Percentiles rank a stretch among this genome's conserved stretches.
Conservation (phyloP, 1,284 basidiomycete genomes). For the Sporisorium reilianum region DNA sequence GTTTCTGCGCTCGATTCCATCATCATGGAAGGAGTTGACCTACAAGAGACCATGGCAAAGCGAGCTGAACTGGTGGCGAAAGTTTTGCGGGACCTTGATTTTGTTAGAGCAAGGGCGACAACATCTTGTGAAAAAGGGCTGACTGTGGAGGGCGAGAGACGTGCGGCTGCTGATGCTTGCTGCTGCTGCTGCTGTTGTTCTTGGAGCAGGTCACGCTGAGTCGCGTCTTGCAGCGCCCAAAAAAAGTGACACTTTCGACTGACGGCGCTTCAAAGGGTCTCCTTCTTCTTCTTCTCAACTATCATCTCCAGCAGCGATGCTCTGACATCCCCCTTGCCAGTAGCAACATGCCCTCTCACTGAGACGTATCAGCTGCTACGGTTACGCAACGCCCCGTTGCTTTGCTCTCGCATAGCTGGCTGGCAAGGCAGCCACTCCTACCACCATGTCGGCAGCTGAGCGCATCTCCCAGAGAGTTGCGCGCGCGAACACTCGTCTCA, state of each 20-base stretch:
- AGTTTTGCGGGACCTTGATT: not conserved
- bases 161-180: too few species aligned
- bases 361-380: too few species aligned
- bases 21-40: not conserved
- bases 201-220: not conserved
- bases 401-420: conserved; percentile 1
- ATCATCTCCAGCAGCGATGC: conserved; percentile 2
- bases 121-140: not conserved
- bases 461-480: conserved; percentile 27
- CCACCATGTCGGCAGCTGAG: conserved; percentile 31
- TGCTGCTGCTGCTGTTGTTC: too few species aligned
- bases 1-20: not conserved
- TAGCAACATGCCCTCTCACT: not conserved
- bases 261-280: not conserved
- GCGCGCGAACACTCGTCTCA: conserved; percentile 5
- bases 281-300: conserved; percentile 5
- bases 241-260: conserved; percentile 14
- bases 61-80: not conserved
- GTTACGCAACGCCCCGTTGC: not conserved
- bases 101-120: not conserved
- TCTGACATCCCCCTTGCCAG: not conserved
- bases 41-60: not conserved
- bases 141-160: not conserved
- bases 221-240: conserved; percentile 5
- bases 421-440: not conserved